Evolutionary conservation across 1,284 basidiomycete genomes (phyloP), one percentile per base, ranked within the genome.

Genomic region (Sporisorium reilianum): DNA sequence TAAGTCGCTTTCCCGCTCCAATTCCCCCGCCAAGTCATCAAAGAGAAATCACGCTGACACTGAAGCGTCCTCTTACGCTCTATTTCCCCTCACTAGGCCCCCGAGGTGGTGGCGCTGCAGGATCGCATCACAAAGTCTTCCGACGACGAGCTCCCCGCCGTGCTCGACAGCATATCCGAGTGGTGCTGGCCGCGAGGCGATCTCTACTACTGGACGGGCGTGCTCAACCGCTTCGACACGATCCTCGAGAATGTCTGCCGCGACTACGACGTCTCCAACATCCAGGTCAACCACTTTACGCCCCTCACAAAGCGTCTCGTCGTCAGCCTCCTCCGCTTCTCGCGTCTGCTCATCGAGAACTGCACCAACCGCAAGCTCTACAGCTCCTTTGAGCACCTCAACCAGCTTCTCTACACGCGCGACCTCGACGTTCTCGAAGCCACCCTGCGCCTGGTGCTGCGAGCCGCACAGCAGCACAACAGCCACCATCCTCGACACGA

Each of bases 171-270:
- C 55, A 66, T 84, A 44, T 75, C 77, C 14, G 78, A 81, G 53
- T 99, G 97, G 97, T 91, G 90, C 85, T 99, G 94, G 92, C 94
- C 95, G 28, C 90, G 97, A 74, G 96, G 95, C 63, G 97, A 99
- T 88, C 89, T 99, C 65, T 94, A 97, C 87, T 91, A 93, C 63
- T 99, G 97, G 97, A 91, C 94, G 81, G 91, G 91, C 81, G 93
- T 95, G 63, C 90, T 99, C 52, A 96, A 99, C 88, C 92, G 93
- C 84, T 96, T 99, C 85, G 97, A 98, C 86, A 87, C 88, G 65
- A 90, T 97, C 71, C 89, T 99, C 72, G 94, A 93, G 82, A 89
- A 90, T 50, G 88, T 91, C 71, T 92, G 96, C 84, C 88, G 88
- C 69, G 91, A 92, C 86, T 96, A 98, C 85, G 78, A 78, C 51